These are phyloP conservation scores for Fusarium tjaetaba DNA, from an alignment of 2,329 filamentous ascomycete genomes.

Conservation along the genomic window DNA sequence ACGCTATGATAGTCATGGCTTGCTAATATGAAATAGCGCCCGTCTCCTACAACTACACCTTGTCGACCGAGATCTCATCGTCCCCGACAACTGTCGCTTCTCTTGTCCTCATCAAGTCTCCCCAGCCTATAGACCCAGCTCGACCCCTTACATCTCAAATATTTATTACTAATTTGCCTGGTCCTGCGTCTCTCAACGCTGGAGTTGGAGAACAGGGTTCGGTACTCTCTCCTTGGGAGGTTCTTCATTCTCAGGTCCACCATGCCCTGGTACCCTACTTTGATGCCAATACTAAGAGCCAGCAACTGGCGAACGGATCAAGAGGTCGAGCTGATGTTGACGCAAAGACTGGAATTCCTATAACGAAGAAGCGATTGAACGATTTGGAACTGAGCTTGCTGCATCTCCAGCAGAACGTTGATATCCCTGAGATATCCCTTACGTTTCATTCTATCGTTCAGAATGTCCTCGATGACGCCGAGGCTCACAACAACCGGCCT, in stretches of 20 bases:
- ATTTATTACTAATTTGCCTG: slow-evolving; percentile 91
- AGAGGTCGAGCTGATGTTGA: slow-evolving; percentile 86
- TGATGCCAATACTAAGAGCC: slow-evolving; percentile 90
- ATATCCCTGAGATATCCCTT: slow-evolving; percentile 91
- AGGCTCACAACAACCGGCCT: slow-evolving; percentile 71
- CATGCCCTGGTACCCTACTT: slow-evolving; percentile 95
- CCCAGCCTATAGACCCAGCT: slow-evolving; percentile 84
- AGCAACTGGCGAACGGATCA: slow-evolving; percentile 71
- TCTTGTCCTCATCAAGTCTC: slow-evolving; percentile 89
- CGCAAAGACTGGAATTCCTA: slow-evolving; percentile 91
- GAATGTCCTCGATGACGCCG: slow-evolving; percentile 81
- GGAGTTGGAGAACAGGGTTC: slow-evolving; percentile 75
- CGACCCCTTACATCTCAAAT: slow-evolving; percentile 88
- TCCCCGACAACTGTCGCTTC: slow-evolving; percentile 84
- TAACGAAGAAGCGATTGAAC: slow-evolving; percentile 96
- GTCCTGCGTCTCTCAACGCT: slow-evolving; percentile 76
- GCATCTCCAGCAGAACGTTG: slow-evolving; percentile 96
- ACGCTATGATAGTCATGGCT: not conserved
- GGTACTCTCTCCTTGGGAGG: slow-evolving; percentile 85
- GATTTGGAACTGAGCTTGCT: slow-evolving; percentile 91
- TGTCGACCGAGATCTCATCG: slow-evolving; percentile 84
- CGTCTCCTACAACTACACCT: slow-evolving; percentile 76
- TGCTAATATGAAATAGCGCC: slow-evolving; percentile 48
- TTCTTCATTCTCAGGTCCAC: slow-evolving; percentile 90
- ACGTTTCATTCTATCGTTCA: slow-evolving; percentile 91